These are phyloP conservation scores for Polymyxa betae DNA, from an alignment of 208 protist species.

Conservation along the genomic window DNA sequence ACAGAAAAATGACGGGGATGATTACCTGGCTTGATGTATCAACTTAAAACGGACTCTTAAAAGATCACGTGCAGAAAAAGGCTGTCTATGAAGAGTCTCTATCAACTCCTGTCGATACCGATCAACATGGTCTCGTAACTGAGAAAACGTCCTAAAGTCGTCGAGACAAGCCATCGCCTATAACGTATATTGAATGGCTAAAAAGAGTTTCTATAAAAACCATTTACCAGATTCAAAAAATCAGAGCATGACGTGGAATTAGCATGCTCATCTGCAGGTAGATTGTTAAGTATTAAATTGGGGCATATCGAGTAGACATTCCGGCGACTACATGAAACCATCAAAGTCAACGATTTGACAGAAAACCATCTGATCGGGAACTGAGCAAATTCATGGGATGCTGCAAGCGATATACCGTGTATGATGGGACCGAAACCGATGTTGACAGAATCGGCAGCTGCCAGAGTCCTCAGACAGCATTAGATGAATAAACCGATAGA, in stretches of 20 bases:
- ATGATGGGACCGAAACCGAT: background rate
- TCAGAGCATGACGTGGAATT: background rate
- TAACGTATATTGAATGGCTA: background rate
- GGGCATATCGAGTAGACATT: background rate
- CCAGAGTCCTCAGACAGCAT: background rate
- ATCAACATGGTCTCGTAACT: background rate
- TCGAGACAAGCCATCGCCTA: background rate
- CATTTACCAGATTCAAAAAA: background rate
- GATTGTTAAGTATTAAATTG: background rate
- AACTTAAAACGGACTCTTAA: background rate
- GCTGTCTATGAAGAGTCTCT: background rate
- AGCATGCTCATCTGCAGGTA: background rate
- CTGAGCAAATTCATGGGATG: background rate
- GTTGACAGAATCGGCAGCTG: background rate
- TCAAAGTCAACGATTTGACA: background rate
- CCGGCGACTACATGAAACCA: background rate
- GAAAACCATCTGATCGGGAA: conserved; percentile 11
- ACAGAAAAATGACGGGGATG: background rate
- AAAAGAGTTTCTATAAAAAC: background rate
- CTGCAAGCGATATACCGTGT: background rate
- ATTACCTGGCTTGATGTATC: background rate
- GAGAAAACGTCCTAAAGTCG: background rate
- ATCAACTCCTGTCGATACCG: background rate
- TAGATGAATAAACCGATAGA: background rate
- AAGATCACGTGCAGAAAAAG: background rate